phyloP scores from a whole-genome alignment of 352 stramenopile genomes.

The Aphanomyces invadans region DNA sequence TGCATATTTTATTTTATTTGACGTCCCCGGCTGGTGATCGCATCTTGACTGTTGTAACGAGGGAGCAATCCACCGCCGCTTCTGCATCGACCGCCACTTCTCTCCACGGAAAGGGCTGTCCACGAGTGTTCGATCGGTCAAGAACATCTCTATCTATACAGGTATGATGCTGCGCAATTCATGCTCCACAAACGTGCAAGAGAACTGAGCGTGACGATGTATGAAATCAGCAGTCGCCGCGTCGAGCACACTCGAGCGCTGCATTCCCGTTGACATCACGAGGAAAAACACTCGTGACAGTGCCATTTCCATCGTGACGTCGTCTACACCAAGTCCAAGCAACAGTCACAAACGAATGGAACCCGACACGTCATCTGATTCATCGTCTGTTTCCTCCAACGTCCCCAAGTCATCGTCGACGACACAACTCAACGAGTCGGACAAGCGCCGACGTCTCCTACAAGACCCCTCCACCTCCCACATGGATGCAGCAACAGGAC shows the following conservation, averaged over 20 bases:
- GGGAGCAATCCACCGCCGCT: not conserved
- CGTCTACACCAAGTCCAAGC: slow-evolving; percentile 20
- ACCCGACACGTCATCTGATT: slow-evolving; percentile 7
- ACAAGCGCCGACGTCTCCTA: slow-evolving; percentile 26
- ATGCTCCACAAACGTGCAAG: not conserved
- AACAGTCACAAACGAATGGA: slow-evolving; percentile 26
- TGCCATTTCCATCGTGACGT: slow-evolving; percentile 23
- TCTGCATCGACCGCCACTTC: not conserved
- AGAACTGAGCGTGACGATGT: no score
- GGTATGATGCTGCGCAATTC: not conserved
- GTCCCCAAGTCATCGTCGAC: slow-evolving; percentile 6
- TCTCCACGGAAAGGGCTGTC: not conserved
- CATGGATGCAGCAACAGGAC: not conserved
- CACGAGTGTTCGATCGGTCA: not conserved
- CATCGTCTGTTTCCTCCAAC: slow-evolving; percentile 3
- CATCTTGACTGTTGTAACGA: slow-evolving; percentile 12
- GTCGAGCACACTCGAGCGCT: not conserved
- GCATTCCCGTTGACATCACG: slow-evolving; percentile 19
- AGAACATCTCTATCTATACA: not conserved
- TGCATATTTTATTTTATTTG: slow-evolving; percentile 11
- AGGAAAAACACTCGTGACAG: slow-evolving; percentile 16
- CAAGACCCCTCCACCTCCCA: slow-evolving; percentile 1
- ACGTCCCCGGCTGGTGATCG: not conserved
- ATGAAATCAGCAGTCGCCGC: no score
- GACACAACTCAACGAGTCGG: slow-evolving; percentile 44